Base-by-base conservation (phyloP, 257 asterid genomes). In the Eustoma russellianum region DNA sequence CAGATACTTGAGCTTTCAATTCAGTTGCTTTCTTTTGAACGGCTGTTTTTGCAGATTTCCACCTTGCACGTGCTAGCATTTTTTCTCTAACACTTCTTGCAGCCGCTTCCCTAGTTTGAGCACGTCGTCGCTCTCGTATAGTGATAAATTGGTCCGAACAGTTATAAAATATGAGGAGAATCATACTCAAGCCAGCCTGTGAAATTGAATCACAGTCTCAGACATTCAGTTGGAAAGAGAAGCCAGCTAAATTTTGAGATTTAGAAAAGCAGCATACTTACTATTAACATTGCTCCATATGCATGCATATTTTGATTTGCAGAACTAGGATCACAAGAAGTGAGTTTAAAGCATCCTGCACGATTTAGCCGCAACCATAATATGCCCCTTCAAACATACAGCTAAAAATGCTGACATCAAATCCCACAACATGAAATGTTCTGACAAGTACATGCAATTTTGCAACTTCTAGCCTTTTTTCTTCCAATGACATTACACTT, bases 91-190 rank as follows among this genome's bases (percentile, higher is more conserved):
- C 94, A 16, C 85, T 92, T 76, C 83, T 76, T 62, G 79, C 93
- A 28, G 97, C 99, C 53, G 94, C 94, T 77, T 92, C 99, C 67
- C 99, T 71, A 59, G 82, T 82, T 57, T 85, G 88, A 57, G 99
- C 82, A 38, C 67, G 74, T 68, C 95, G 85, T 62, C 94, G 74
- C 75, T 92, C 94, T 61, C 93, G 81, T 53, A 79, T 83, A 13
- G 86, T 71, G 46, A 92, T 72, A 55, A 92, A 70, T 82, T 85
- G 97, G 64, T 88, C 99, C 7, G 95, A 83, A 57, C 87, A 92
- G 75, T 83, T 92, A 72, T 88, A 92, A 56, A 88, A 74, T 55
- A 88, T 81, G 48, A 92, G 79, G 64, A 92, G 75, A 73, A 88
- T 61, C 41, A 93, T 84, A 58, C 83, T 74, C 64, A 92, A 67